Percentiles rank a stretch among this genome's conserved stretches.
Evolutionary conservation across 805 yeast species (phyloP).

Genomic region (Cyberlindnera lachancei): DNA sequence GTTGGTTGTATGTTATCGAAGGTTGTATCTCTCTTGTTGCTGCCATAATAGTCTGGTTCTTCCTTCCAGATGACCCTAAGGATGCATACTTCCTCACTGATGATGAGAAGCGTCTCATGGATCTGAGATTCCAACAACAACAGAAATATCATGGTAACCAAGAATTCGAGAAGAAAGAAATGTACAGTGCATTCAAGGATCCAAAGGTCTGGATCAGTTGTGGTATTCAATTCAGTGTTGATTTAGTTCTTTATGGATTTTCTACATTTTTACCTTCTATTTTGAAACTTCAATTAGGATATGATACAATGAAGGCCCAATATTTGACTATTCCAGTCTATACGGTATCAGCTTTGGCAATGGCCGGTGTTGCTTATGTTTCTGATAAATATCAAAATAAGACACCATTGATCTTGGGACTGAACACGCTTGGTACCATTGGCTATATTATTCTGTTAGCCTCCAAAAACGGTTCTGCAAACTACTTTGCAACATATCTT

Average conservation of each 20-base stretch:
- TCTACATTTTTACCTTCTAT: conserved; percentile 35
- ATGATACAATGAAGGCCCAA: conserved; percentile 26
- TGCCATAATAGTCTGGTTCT: conserved; percentile 21
- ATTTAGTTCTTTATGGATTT: conserved; percentile 32
- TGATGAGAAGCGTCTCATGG: conserved; percentile 24
- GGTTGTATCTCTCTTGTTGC: conserved; percentile 27
- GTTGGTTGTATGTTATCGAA: conserved; percentile 34
- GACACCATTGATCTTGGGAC: no score
- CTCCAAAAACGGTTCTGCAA: no score
- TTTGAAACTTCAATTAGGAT: conserved; percentile 24
- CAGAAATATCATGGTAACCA: conserved; percentile 23
- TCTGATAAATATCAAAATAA: no score
- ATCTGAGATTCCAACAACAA: conserved; percentile 21
- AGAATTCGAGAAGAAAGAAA: conserved; percentile 25
- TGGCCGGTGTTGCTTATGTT: no score
- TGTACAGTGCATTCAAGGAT: conserved; percentile 27
- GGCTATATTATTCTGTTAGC: no score
- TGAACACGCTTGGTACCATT: no score
- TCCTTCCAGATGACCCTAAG: conserved; percentile 28
- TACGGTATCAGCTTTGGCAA: no score
- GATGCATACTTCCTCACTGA: conserved; percentile 25
- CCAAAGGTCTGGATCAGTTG: conserved; percentile 26
- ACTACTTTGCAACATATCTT: no score
- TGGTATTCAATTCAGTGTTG: conserved; percentile 32
- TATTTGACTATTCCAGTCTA: conserved; percentile 35